Evolutionary conservation across 805 yeast species (phyloP).

Genomic region (Starmera caribaea): DNA sequence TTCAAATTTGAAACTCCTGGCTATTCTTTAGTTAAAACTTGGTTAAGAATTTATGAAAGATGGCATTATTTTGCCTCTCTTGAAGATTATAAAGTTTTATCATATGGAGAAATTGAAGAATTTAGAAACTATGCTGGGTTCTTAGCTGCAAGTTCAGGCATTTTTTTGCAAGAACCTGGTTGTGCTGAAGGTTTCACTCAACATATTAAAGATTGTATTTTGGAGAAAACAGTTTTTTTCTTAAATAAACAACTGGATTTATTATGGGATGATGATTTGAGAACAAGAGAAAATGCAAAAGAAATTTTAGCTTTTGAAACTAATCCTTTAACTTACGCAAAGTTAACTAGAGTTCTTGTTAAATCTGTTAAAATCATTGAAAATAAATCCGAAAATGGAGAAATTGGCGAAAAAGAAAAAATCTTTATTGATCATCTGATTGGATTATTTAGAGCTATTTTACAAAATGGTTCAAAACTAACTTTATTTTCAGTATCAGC

Average conservation of each 20-base stretch:
- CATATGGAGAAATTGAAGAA: conserved; percentile 30
- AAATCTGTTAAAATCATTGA: conserved; percentile 21
- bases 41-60: conserved; percentile 37
- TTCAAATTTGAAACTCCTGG: conserved; percentile 19
- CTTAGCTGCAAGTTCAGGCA: conserved; percentile 61
- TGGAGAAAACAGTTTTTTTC: conserved; percentile 33
- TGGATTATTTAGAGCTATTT: conserved; percentile 32
- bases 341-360: conserved; percentile 36
- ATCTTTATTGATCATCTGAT: conserved; percentile 40
- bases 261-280: conserved; percentile 38
- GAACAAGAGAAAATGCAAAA: conserved; percentile 58
- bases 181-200: conserved; percentile 1
- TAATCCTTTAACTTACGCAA: conserved; percentile 45
- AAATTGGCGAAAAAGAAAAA: conserved; percentile 19
- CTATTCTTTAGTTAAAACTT: conserved; percentile 27
- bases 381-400: conserved; percentile 14
- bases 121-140: conserved; percentile 66
- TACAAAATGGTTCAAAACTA: conserved; percentile 23
- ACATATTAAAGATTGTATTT: conserved; percentile 21
- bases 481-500: conserved; percentile 24
- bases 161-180: conserved; percentile 31
- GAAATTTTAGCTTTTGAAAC: conserved; percentile 62
- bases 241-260: conserved; percentile 40
- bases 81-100: conserved; percentile 14
- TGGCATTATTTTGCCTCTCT: conserved; percentile 27